Percentiles rank a stretch among this genome's conserved stretches.
Evolutionary conservation across 306 rosid genomes (phyloP).

Genomic region (Cicer cuneatum): DNA sequence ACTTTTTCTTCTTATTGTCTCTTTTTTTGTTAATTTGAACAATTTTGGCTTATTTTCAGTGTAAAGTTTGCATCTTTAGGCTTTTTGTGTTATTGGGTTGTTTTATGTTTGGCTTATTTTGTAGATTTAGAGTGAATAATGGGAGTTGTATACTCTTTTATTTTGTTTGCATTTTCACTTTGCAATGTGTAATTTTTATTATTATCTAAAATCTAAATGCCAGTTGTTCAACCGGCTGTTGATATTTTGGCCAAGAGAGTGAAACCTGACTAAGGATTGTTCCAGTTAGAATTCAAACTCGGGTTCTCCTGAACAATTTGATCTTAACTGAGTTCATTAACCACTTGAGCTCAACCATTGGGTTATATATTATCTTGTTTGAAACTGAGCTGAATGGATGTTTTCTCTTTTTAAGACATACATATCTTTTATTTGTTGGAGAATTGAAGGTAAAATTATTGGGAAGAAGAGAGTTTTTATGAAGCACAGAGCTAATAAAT

Average conservation of each 20-base stretch:
- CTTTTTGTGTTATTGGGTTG: slow-evolving; percentile 26
- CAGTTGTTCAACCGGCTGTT: slow-evolving; percentile 28
- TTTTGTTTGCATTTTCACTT: slow-evolving; percentile 7
- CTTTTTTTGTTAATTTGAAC: slow-evolving; percentile 37
- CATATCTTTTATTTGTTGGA: neutral
- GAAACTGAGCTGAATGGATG: slow-evolving; percentile 20
- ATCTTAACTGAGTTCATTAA: no score
- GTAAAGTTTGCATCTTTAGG: slow-evolving; percentile 33
- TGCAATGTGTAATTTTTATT: slow-evolving; percentile 15
- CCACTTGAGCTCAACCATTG: no score
- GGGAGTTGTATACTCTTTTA: slow-evolving; percentile 6
- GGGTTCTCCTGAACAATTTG: no score
- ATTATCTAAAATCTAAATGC: slow-evolving; percentile 24
- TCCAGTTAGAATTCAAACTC: no score
- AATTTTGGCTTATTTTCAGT: slow-evolving; percentile 34
- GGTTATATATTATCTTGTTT: neutral
- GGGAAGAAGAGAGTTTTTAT: slow-evolving; percentile 30
- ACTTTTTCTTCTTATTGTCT: slow-evolving; percentile 49
- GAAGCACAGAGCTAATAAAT: slow-evolving; percentile 26
- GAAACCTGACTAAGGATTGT: no score
- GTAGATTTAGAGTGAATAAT: slow-evolving; percentile 5
- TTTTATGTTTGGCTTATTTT: slow-evolving; percentile 40
- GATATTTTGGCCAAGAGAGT: no score
- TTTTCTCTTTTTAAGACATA: slow-evolving; percentile 13
- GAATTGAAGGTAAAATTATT: slow-evolving; percentile 18